Conservation (phyloP, 192 early-diverging fungal species). For the Podila epigama region DNA sequence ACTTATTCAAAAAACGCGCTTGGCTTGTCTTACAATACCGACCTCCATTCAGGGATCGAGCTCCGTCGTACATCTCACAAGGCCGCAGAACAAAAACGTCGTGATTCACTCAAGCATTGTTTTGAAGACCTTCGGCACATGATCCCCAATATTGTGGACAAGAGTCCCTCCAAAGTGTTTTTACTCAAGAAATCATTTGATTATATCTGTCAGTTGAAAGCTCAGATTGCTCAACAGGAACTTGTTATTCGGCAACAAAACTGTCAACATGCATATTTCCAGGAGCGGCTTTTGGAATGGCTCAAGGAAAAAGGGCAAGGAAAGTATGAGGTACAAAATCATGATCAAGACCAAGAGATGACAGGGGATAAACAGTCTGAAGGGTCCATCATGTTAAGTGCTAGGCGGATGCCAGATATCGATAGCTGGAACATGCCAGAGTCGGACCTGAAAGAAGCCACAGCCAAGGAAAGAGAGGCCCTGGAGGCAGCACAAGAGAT, state of each 20-base stretch:
- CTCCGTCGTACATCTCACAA: slow-evolving; percentile 90
- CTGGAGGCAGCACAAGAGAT: slow-evolving; percentile 9
- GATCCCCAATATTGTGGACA: slow-evolving; percentile 78
- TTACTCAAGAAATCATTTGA: slow-evolving; percentile 74
- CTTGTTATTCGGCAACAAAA: slow-evolving; percentile 26
- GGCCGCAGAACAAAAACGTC: slow-evolving; percentile 94
- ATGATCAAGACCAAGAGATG: not conserved
- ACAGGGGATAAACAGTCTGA: not conserved
- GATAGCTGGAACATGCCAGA: slow-evolving; percentile 46
- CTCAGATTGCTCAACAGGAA: slow-evolving; percentile 49
- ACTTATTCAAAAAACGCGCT: slow-evolving; percentile 55
- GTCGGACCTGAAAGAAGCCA: slow-evolving; percentile 18
- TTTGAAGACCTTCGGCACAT: slow-evolving; percentile 82
- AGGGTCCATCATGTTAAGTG: not conserved
- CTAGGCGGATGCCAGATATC: not conserved
- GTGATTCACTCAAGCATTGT: slow-evolving; percentile 90
- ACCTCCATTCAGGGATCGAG: slow-evolving; percentile 83
- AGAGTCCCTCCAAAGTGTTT: slow-evolving; percentile 88
- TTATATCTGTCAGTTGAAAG: slow-evolving; percentile 63
- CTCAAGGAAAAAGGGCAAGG: slow-evolving; percentile 8
- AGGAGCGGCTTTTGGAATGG: slow-evolving; percentile 20
- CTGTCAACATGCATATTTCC: slow-evolving; percentile 32
- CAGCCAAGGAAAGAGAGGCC: slow-evolving; percentile 10
- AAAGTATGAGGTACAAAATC: not conserved
- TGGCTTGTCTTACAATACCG: slow-evolving; percentile 76